Conservation (phyloP, 768 basidiomycete species). For the Rhodotorula babjevae region DNA sequence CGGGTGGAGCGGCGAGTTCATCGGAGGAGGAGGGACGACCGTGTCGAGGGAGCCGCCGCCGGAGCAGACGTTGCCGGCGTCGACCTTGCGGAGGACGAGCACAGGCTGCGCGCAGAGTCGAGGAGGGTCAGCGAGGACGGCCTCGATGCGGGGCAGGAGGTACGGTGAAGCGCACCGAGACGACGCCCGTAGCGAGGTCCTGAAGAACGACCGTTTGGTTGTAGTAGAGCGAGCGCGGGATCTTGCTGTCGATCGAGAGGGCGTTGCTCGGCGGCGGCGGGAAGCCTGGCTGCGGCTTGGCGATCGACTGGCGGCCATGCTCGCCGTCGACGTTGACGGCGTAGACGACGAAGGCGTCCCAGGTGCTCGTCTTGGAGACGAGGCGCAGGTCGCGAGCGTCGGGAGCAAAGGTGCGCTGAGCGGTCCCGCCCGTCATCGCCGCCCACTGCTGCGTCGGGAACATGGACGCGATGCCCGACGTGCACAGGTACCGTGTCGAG, state of each 20-base stretch:
- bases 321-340: slow-evolving; percentile 80
- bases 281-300: slow-evolving; percentile 55
- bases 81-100: slow-evolving; percentile 88
- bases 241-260: slow-evolving; percentile 69
- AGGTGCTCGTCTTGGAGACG: slow-evolving; percentile 80
- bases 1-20: slow-evolving; percentile 66
- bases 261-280: slow-evolving; percentile 88
- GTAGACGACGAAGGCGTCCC: slow-evolving; percentile 96
- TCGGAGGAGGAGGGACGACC: slow-evolving; percentile 61
- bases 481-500: slow-evolving; percentile 90
- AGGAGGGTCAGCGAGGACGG: no score
- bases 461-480: slow-evolving; percentile 84
- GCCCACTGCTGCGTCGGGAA: slow-evolving; percentile 91
- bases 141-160: no score
- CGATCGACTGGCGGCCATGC: slow-evolving; percentile 63
- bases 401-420: slow-evolving; percentile 60
- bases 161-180: slow-evolving; percentile 54
- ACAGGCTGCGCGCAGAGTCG: slow-evolving; percentile 54
- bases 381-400: slow-evolving; percentile 51
- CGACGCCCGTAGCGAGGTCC: slow-evolving; percentile 86
- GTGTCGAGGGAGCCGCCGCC: slow-evolving; percentile 82
- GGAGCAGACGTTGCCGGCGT: slow-evolving; percentile 79
- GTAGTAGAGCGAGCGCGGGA: slow-evolving; percentile 85
- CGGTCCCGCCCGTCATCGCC: slow-evolving; percentile 71
- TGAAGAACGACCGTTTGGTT: slow-evolving; percentile 94